Percentiles rank a stretch among this genome's conserved stretches.
Conservation (phyloP, 257 asterid species). For the Fraxinus excelsior region DNA sequence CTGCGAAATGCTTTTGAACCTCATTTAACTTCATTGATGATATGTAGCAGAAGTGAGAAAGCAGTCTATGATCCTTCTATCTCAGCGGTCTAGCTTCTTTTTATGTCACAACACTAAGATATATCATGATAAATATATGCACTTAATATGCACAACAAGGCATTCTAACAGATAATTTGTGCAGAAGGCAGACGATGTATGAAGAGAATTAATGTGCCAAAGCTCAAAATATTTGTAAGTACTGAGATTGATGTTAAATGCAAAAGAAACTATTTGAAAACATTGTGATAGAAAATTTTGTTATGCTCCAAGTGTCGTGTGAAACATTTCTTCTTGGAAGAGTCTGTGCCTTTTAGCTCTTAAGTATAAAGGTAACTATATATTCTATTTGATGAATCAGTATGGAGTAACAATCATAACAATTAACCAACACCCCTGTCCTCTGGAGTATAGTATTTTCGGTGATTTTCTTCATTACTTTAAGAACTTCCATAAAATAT, state of each 20-base stretch:
- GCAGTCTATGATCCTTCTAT: conserved; percentile 8
- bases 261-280: no score
- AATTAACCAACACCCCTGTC: background rate
- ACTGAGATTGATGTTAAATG: no score
- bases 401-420: background rate
- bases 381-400: no score
- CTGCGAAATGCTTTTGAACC: no score
- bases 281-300: no score
- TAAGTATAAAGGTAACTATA: no score
- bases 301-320: no score
- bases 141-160: background rate
- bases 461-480: background rate
- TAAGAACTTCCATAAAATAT: background rate
- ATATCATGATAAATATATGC: background rate
- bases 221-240: background rate
- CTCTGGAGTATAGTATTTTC: background rate
- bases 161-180: background rate
- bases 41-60: background rate
- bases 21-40: background rate
- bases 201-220: no score
- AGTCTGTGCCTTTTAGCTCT: no score
- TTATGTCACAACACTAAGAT: background rate
- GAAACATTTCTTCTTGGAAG: no score
- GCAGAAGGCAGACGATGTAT: background rate
- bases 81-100: background rate